Evolutionary conservation across 257 asterid genomes (phyloP).

Genomic region (Solanum phureja): DNA sequence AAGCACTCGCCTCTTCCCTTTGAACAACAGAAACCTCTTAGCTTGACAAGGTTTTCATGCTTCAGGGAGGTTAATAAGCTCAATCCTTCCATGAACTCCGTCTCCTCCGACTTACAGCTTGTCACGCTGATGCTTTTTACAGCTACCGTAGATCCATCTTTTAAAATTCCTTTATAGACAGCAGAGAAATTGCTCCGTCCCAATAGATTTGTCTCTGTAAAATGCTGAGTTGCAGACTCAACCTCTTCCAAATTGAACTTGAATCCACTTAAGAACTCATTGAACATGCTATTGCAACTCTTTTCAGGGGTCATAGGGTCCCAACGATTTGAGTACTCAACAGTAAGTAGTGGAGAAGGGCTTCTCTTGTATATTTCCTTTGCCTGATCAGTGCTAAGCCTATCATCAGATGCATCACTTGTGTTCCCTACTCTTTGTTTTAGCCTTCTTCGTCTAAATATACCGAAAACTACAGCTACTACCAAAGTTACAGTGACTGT

Average conservation of each 20-base stretch:
- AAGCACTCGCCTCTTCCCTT: conserved; percentile 87
- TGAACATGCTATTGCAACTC: conserved; percentile 25
- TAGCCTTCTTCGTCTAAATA: conserved; percentile 32
- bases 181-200: conserved; percentile 79
- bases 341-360: conserved; percentile 46
- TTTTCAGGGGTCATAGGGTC: conserved; percentile 25
- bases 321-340: conserved; percentile 42
- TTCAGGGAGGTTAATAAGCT: conserved; percentile 54
- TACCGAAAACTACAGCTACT: conserved; percentile 19
- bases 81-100: conserved; percentile 68
- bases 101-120: conserved; percentile 74
- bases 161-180: conserved; percentile 64
- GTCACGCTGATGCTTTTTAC: conserved; percentile 62
- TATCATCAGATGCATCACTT: conserved; percentile 44
- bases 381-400: conserved; percentile 27
- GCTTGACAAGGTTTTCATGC: conserved; percentile 62
- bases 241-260: conserved; percentile 79
- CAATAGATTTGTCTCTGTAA: conserved; percentile 61
- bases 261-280: conserved; percentile 23
- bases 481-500: conserved; percentile 17
- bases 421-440: conserved; percentile 60
- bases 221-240: conserved; percentile 91
- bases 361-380: conserved; percentile 38
- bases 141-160: conserved; percentile 74
- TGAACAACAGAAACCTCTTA: conserved; percentile 83